Evolutionary conservation across 1,284 basidiomycete species (phyloP), one percentile per base, ranked within the genome.

Genomic region (Ustilago bromivora): DNA sequence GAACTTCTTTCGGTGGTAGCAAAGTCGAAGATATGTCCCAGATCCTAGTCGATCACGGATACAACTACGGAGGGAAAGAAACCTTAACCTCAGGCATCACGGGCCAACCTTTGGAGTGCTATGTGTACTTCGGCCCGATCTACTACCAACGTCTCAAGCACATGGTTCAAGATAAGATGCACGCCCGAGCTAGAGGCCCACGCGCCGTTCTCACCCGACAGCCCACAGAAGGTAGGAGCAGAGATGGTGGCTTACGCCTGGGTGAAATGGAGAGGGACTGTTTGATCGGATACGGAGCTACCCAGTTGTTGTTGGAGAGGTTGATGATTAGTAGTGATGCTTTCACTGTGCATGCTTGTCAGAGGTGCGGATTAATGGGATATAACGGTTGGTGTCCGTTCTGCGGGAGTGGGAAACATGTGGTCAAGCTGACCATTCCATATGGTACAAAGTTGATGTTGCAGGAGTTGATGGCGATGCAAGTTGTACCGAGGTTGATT

Each of bases 21-120:
- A 99, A 99, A 89, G 96, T 97, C n/a, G 95, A 95, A 84, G 97
- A 99, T 87, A 98, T 99, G 97, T 95, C 94, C 57, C 91, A 92
- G 78, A 94, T 99, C 80, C 89, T 99, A 73, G 92, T 99, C 68
- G 95, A 98, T 75, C 90, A 95, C 79, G 97, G 97, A 0, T 99
- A 98, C 89, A 95, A 92, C 85, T 99, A 99, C 82, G 93, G 91
- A 40, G 97, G 97, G 34, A 99, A 99, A 87, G 97, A 99, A 86
- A 97, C 96, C 92, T 89, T 99, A 54, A 98, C 96, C 2, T 95
- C 93, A 84, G 97, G 97, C 31, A 98, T 98, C 83, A 99, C 96
- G 31, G 97, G 97, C 23, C 94, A 99, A 88, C 92, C 93, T 43
- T 88, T 99, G 84, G 96, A 99, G 87, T 93, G 93, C 49, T 99